Conservation (phyloP, 192 early-diverging fungal species). For the Gaertneriomyces semiglobifer region DNA sequence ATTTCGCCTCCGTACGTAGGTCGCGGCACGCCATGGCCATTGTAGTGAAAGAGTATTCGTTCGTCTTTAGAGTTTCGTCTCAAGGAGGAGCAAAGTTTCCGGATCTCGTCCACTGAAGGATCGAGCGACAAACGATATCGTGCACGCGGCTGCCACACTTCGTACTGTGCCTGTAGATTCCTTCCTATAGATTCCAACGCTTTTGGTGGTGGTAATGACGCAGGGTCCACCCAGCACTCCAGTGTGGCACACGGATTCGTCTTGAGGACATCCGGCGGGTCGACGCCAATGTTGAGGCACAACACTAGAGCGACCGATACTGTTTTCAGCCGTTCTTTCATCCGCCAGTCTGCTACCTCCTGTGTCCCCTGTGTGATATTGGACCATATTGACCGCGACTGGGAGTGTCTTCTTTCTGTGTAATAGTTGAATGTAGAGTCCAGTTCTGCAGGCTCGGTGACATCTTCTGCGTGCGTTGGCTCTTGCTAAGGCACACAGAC, state of each 20-base stretch:
- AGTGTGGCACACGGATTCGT: constrained; percentile 84
- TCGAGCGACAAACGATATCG: constrained; percentile 81
- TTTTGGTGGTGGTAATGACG: constrained; percentile 67
- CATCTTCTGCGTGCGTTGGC: too few relatives aligned
- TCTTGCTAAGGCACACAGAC: too few relatives aligned
- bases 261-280: constrained; percentile 89
- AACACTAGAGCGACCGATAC: constrained; percentile 81
- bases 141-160: constrained; percentile 80
- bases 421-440: too few relatives aligned
- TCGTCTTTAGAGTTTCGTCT: constrained; percentile 87
- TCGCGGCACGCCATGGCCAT: constrained; percentile 96
- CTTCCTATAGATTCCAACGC: constrained; percentile 86
- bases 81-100: constrained; percentile 79
- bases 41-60: constrained; percentile 95
- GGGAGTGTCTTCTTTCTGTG: too few relatives aligned
- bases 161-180: constrained; percentile 89
- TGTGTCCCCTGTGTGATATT: not conserved
- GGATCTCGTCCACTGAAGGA: constrained; percentile 89
- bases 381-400: too few relatives aligned
- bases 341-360: constrained; percentile 57
- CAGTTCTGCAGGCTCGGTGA: too few relatives aligned
- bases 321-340: constrained; percentile 72
- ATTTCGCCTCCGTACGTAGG: constrained; percentile 93
- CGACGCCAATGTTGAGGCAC: constrained; percentile 93
- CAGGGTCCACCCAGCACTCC: constrained; percentile 96